Evolutionary conservation across 306 rosid genomes (phyloP), one percentile per base, ranked within the genome.

Genomic region (Fagus crenata): DNA sequence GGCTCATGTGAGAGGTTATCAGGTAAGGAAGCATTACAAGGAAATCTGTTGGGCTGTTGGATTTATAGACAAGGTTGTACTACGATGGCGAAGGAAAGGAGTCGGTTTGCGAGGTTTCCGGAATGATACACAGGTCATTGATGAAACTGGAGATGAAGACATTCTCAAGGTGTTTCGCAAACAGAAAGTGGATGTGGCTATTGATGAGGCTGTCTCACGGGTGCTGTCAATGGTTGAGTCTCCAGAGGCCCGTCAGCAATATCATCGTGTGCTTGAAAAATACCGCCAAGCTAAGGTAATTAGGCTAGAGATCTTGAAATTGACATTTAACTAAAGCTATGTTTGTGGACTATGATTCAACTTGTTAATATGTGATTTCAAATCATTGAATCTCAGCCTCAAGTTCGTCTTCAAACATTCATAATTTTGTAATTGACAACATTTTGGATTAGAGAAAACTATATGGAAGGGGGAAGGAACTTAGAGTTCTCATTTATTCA

Each of bases 1-100:
- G 99, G 99, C 99, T 61, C 85, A 82, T 82, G 93, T 96, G 80
- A 89, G 99, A 76, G 98, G 98, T 32, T 86, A 92, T 81, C 99
- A 88, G 82, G 90, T 80, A 43, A 89, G 99, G 84, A 92, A 88
- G 89, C 85, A 89, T 46, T 88, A 89, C 93, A 91, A 77, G 89
- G 58, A 84, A 67, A 77, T 96, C 81, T 83, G 96, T 77, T 90
- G 99, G 99, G 98, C 92, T 1, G 99, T 92, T 82, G 90, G 97
- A 80, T 78, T 96, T 77, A 84, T 84, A 75, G 97, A 96, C 75
- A 96, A 92, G 89, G 96, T 86, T 76, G 93, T 96, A 72, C 90
- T 96, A 11, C 84, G 99, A 43, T 96, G 99, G 99, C 79, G 90
- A 65, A 85, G 98, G 81, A 96, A 86, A 86, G 90, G 97, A 71